Conservation (phyloP, 768 basidiomycete species). For the Leccinum subgranulosum region DNA sequence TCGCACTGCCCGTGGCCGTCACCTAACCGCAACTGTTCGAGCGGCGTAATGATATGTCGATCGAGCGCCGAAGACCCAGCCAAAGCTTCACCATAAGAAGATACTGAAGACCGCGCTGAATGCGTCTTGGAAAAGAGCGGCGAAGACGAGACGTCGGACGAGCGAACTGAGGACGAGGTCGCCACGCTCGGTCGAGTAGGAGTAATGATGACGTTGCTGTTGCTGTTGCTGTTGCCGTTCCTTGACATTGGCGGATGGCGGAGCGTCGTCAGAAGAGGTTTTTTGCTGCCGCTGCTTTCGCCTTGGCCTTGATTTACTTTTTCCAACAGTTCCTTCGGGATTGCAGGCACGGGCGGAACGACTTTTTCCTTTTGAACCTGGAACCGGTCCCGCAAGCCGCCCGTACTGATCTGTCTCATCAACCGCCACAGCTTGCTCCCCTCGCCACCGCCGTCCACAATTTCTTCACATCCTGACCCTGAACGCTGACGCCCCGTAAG, state of each 20-base stretch:
- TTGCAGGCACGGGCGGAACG: slow-evolving; percentile 58
- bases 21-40: slow-evolving; percentile 47
- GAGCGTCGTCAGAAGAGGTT: slow-evolving; percentile 6
- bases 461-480: slow-evolving; percentile 11
- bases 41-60: slow-evolving; percentile 55
- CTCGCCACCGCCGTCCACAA: slow-evolving; percentile 14
- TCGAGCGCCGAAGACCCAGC: slow-evolving; percentile 33
- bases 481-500: slow-evolving; percentile 3
- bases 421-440: slow-evolving; percentile 60
- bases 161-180: slow-evolving; percentile 58
- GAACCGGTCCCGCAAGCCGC: slow-evolving; percentile 55
- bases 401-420: slow-evolving; percentile 67
- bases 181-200: slow-evolving; percentile 42
- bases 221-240: background rate
- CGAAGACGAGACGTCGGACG: slow-evolving; percentile 53
- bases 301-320: slow-evolving; percentile 3
- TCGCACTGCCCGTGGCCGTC: slow-evolving; percentile 16
- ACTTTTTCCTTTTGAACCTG: slow-evolving; percentile 9
- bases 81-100: slow-evolving; percentile 48
- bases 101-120: slow-evolving; percentile 52
- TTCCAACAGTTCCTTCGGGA: slow-evolving; percentile 45
- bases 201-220: background rate
- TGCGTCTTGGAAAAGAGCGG: slow-evolving; percentile 49
- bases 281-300: slow-evolving; percentile 3
- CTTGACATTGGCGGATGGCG: slow-evolving; percentile 2